Conservation (phyloP, 2,329 filamentous ascomycete genomes). For the Aureobasidium leucospermi region DNA sequence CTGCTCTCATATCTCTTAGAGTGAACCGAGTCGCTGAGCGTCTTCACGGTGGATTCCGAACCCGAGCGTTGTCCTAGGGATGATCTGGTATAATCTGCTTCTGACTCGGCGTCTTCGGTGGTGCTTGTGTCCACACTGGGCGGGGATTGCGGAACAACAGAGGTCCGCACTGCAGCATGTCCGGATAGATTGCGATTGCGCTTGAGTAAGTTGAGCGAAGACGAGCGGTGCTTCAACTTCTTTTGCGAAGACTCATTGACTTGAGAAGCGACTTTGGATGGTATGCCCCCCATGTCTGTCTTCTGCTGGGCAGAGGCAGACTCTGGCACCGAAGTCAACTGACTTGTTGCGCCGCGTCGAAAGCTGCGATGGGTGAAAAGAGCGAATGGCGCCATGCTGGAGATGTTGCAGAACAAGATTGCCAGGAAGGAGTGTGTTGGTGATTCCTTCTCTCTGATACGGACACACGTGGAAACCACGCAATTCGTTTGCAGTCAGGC, state of each 20-base stretch:
- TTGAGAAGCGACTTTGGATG: background rate
- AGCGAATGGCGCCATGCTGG: conserved; percentile 7
- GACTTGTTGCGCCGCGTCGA: background rate
- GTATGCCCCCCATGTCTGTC: conserved; percentile 6
- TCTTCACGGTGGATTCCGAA: background rate
- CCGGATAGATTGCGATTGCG: background rate
- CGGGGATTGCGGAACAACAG: background rate
- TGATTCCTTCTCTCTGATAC: conserved; percentile 2
- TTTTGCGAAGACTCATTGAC: conserved; percentile 6
- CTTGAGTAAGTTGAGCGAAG: conserved; percentile 6
- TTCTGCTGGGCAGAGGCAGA: background rate
- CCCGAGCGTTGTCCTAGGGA: background rate
- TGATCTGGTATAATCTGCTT: background rate
- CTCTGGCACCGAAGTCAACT: background rate
- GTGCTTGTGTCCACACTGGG: background rate
- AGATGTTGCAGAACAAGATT: background rate
- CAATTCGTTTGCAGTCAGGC: conserved; percentile 7
- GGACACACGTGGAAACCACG: conserved; percentile 6
- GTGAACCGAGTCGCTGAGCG: conserved; percentile 1
- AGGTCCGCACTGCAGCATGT: background rate
- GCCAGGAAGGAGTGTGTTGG: background rate
- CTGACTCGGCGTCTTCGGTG: background rate
- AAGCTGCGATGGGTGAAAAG: conserved; percentile 10
- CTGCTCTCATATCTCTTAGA: background rate
- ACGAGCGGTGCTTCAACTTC: conserved; percentile 5